A percentile compares a stretch with the other conserved stretches of the same genome.
These are phyloP conservation scores for Agapanthus africanus DNA, from an alignment of 106 monocot species.

Conservation along the genomic window DNA sequence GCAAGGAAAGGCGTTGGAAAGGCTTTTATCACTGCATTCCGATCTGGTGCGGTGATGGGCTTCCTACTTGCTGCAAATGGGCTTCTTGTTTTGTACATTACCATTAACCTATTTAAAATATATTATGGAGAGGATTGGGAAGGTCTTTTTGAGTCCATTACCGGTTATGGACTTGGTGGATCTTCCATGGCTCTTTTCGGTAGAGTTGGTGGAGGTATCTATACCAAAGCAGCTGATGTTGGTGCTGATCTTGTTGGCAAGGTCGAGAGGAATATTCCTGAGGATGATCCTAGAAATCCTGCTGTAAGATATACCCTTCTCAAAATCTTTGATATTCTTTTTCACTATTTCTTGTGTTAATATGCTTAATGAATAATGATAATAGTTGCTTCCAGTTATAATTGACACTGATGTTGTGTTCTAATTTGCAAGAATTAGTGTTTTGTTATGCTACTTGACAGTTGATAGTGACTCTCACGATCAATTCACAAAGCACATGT, in stretches of 20 bases:
- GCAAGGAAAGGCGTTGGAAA: conserved; percentile 28
- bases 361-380: too few relatives aligned
- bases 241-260: conserved; percentile 42
- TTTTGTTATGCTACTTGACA: neutral
- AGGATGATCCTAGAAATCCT: conserved; percentile 44
- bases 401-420: neutral
- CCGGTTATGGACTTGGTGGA: conserved; percentile 42
- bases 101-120: conserved; percentile 28
- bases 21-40: conserved; percentile 30
- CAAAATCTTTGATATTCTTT: neutral
- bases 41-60: conserved; percentile 43
- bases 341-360: too few relatives aligned
- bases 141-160: conserved; percentile 35
- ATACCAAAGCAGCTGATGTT: conserved; percentile 44
- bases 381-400: neutral
- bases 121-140: conserved; percentile 47
- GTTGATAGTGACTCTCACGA: neutral
- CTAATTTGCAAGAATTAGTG: neutral
- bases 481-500: neutral
- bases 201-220: conserved; percentile 42
- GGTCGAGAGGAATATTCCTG: conserved; percentile 36
- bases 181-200: conserved; percentile 41
- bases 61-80: conserved; percentile 36
- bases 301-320: conserved; percentile 27
- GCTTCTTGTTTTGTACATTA: conserved; percentile 28